Conservation (phyloP, 768 basidiomycete genomes). For the Mycena latifolia region DNA sequence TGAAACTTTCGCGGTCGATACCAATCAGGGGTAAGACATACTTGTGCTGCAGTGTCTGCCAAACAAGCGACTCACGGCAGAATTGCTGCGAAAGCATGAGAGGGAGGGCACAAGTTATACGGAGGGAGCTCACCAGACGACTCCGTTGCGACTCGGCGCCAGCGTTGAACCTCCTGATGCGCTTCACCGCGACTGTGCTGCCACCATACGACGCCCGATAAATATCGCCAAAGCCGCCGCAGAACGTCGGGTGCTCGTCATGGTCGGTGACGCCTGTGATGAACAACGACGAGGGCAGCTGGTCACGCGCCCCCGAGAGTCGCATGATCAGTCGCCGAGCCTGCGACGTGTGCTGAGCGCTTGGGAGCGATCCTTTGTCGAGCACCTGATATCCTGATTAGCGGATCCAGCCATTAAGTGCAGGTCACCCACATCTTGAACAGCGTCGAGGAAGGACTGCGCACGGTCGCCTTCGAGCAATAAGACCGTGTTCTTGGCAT, state of each 20-base stretch:
- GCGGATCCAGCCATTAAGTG: neutral
- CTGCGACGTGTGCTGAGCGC: neutral
- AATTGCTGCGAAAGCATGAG: constrained; percentile 3
- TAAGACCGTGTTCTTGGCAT: neutral
- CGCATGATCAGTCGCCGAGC: constrained; percentile 4
- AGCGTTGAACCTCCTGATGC: constrained; percentile 3
- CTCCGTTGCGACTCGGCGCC: neutral
- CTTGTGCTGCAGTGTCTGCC: constrained; percentile 3
- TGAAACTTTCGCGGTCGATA: constrained; percentile 14
- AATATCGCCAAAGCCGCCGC: constrained; percentile 12
- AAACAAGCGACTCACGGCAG: constrained; percentile 17
- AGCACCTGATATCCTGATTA: neutral
- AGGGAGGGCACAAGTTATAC: neutral
- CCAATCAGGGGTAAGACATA: constrained; percentile 9
- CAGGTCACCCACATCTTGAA: neutral
- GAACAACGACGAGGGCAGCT: constrained; percentile 10
- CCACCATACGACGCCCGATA: constrained; percentile 6
- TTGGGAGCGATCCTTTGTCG: constrained; percentile 15
- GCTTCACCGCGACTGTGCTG: constrained; percentile 3
- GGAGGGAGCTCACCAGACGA: neutral
- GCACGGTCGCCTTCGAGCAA: constrained; percentile 5
- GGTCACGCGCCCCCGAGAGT: constrained; percentile 3
- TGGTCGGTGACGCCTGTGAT: constrained; percentile 14
- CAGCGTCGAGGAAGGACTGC: constrained; percentile 10
- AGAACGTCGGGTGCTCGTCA: too few species aligned